Conservation (phyloP, 176 grass and related monocot genomes). For the Rhynchospora breviuscula region DNA sequence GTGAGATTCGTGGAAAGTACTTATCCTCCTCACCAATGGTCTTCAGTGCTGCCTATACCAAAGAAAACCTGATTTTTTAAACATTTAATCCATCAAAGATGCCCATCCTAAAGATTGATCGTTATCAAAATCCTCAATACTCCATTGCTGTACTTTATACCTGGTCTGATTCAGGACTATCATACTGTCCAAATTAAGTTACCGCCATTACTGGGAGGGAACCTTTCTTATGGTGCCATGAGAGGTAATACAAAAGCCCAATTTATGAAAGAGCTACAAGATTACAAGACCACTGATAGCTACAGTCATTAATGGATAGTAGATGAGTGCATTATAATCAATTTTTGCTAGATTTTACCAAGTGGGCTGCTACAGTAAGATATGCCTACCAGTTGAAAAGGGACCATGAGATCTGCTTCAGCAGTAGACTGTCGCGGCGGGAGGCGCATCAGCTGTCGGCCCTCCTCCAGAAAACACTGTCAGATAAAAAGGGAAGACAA, state of each 20-base stretch:
- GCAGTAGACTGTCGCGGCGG: constrained; percentile 96
- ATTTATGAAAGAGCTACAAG: background rate
- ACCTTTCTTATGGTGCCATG: background rate
- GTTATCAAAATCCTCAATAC: background rate
- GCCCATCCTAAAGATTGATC: background rate
- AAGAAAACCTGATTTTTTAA: constrained; percentile 16
- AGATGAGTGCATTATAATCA: background rate
- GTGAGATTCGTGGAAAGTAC: constrained; percentile 79
- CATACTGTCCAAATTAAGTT: background rate
- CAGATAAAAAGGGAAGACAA: constrained; percentile 24
- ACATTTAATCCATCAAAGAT: background rate
- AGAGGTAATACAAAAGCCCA: background rate
- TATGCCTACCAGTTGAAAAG: constrained; percentile 85
- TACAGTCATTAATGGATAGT: background rate
- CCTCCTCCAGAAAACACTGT: constrained; percentile 99
- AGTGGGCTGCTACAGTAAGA: background rate
- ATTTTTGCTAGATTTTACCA: background rate
- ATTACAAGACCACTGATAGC: background rate
- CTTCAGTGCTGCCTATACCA: constrained; percentile 84
- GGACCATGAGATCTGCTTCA: constrained; percentile 94
- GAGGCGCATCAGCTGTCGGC: constrained; percentile 78
- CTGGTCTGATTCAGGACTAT: background rate
- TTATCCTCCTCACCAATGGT: constrained; percentile 93
- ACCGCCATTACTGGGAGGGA: background rate
- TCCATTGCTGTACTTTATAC: background rate